Evolutionary conservation across 306 rosid species (phyloP).

Genomic region (Purshia tridentata): DNA sequence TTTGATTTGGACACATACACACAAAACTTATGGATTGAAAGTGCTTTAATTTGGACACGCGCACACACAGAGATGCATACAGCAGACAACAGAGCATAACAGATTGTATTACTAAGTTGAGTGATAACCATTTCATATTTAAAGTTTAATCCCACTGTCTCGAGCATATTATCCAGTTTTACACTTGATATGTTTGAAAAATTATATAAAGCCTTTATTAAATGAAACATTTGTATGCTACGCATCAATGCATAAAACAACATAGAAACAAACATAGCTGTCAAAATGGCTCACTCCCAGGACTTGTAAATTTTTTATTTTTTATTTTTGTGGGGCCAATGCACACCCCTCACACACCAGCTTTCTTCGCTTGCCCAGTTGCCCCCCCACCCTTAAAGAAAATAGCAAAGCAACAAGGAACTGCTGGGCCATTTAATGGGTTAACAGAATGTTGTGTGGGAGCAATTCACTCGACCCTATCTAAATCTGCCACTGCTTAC

Average conservation of each 20-base stretch:
- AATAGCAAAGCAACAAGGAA: too few species aligned
- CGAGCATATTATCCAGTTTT: background rate
- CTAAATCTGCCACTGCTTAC: too few species aligned
- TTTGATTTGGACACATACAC: background rate
- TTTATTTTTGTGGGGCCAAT: too few species aligned
- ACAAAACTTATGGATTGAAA: background rate
- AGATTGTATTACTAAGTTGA: background rate
- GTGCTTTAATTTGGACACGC: background rate
- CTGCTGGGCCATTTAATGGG: too few species aligned
- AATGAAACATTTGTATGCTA: background rate
- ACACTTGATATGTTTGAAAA: background rate
- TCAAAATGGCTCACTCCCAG: background rate
- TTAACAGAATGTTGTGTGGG: too few species aligned
- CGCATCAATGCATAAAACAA: background rate
- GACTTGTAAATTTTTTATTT: background rate
- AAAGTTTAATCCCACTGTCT: background rate
- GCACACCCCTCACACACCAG: too few species aligned
- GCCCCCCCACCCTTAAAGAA: too few species aligned
- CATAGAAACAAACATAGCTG: background rate
- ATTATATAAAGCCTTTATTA: background rate
- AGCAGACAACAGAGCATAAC: slow-evolving; percentile 1
- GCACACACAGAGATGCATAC: background rate
- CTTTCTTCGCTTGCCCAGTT: too few species aligned
- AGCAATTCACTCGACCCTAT: too few species aligned
- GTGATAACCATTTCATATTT: background rate